These are phyloP conservation scores for Hypsizygus marmoreus DNA, from an alignment of 768 basidiomycete genomes.

Conservation along the genomic window DNA sequence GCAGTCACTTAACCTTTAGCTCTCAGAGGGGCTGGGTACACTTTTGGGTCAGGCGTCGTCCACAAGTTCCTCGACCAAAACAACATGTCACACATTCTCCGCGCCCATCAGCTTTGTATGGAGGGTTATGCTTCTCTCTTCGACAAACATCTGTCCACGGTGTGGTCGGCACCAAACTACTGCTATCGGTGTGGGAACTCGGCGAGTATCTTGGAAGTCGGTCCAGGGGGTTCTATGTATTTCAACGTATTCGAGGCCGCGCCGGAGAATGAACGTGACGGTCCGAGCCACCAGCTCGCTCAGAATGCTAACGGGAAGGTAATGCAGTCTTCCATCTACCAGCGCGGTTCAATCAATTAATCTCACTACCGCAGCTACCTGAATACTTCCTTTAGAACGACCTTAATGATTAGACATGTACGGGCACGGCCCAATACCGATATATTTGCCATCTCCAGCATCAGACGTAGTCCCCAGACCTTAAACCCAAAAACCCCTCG, in stretches of 20 bases:
- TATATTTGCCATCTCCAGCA: constrained; percentile 4
- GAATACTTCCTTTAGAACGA: constrained; percentile 70
- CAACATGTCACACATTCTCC: constrained; percentile 94
- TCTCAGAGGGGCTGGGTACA: constrained; percentile 93
- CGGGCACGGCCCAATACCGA: constrained; percentile 11
- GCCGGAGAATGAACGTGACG: constrained; percentile 95
- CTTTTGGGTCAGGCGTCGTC: constrained; percentile 97
- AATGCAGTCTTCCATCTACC: constrained; percentile 17
- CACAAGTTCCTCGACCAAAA: constrained; percentile 97
- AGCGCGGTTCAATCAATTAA: constrained; percentile 11
- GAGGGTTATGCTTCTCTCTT: constrained; percentile 99
- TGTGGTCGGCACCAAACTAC: constrained; percentile 99
- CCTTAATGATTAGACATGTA: constrained; percentile 16
- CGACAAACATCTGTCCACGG: constrained; percentile 92
- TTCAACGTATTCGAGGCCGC: constrained; percentile 99
- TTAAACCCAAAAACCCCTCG: background rate
- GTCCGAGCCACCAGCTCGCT: constrained; percentile 75
- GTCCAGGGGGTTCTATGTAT: constrained; percentile 82
- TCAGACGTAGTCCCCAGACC: background rate
- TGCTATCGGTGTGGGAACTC: constrained; percentile 98
- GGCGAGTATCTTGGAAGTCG: constrained; percentile 94
- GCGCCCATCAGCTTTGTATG: constrained; percentile 99
- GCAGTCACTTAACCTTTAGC: constrained; percentile 23
- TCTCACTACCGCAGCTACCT: constrained; percentile 52
- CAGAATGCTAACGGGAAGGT: constrained; percentile 78